Conservation (phyloP, 2,329 filamentous ascomycete genomes). For the Phyllachora maydis region DNA sequence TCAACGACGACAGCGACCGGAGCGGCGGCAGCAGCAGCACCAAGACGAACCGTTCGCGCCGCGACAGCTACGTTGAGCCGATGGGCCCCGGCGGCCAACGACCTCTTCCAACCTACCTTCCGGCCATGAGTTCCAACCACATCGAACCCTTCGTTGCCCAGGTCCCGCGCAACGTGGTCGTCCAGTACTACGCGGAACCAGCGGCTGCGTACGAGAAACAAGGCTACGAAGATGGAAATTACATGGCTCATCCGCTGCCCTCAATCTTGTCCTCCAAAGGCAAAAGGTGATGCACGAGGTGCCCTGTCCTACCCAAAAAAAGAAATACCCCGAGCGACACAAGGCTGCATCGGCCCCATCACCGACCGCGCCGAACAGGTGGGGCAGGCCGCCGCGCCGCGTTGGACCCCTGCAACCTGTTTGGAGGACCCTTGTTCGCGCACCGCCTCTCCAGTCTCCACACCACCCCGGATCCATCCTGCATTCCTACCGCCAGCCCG, state of each 20-base stretch:
- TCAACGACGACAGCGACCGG: conserved; percentile 8
- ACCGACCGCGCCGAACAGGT: not conserved
- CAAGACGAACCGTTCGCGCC: conserved; percentile 6
- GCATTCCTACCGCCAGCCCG: no score
- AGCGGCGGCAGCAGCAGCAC: conserved; percentile 6
- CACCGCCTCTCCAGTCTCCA: not conserved
- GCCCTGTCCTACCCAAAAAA: no score
- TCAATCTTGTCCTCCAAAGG: no score
- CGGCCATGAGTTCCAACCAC: no score
- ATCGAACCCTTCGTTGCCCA: conserved; percentile 3
- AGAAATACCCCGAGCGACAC: conserved; percentile 1
- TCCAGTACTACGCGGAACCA: conserved; percentile 4
- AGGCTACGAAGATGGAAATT: conserved; percentile 6
- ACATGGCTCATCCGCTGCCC: conserved; percentile 3
- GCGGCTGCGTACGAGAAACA: conserved; percentile 3
- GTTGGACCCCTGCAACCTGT: not conserved
- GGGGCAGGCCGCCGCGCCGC: not conserved
- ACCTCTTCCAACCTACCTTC: conserved; percentile 3
- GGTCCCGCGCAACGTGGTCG: conserved; percentile 4
- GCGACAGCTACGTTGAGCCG: conserved; percentile 11
- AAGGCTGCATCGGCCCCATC: conserved; percentile 1
- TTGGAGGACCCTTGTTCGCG: not conserved
- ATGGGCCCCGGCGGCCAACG: conserved; percentile 6
- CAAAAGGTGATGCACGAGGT: no score
- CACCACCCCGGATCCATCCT: no score